A percentile compares a stretch with the other conserved stretches of the same genome.
Evolutionary conservation across 1,139 yeast species (phyloP).

Genomic region (Debaryomycetaceae sp.): DNA sequence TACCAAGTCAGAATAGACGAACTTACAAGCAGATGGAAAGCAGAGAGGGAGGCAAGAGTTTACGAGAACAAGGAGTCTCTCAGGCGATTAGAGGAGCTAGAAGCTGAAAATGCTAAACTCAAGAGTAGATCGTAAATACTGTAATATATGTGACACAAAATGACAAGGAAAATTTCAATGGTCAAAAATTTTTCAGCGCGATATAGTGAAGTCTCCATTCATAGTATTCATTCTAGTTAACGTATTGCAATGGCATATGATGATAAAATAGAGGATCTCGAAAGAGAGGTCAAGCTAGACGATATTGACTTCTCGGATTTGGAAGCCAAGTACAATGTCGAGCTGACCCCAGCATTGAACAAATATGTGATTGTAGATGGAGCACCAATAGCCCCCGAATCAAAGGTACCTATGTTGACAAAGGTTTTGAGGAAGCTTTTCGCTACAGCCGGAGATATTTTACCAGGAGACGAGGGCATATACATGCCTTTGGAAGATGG

Average conservation of each 20-base stretch:
- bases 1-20: constrained; percentile 56
- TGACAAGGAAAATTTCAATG: not conserved
- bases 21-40: constrained; percentile 60
- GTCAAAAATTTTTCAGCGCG: constrained; percentile 9
- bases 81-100: constrained; percentile 50
- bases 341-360: constrained; percentile 62
- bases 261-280: constrained; percentile 35
- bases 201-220: not conserved
- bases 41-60: constrained; percentile 67
- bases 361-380: constrained; percentile 89
- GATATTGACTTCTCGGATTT: constrained; percentile 86
- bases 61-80: constrained; percentile 57
- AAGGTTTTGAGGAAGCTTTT: constrained; percentile 84
- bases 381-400: constrained; percentile 90
- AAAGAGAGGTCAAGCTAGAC: constrained; percentile 43
- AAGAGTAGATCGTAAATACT: constrained; percentile 14
- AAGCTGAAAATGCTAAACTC: constrained; percentile 48
- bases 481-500: constrained; percentile 81
- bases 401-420: constrained; percentile 78
- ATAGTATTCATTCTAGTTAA: not conserved
- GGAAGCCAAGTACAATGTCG: constrained; percentile 70
- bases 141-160: constrained; percentile 7
- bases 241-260: constrained; percentile 18
- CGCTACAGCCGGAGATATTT: constrained; percentile 62
- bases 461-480: constrained; percentile 65